Conservation (phyloP, 352 stramenopile genomes). For the Globisporangium rhizosaccharum region DNA sequence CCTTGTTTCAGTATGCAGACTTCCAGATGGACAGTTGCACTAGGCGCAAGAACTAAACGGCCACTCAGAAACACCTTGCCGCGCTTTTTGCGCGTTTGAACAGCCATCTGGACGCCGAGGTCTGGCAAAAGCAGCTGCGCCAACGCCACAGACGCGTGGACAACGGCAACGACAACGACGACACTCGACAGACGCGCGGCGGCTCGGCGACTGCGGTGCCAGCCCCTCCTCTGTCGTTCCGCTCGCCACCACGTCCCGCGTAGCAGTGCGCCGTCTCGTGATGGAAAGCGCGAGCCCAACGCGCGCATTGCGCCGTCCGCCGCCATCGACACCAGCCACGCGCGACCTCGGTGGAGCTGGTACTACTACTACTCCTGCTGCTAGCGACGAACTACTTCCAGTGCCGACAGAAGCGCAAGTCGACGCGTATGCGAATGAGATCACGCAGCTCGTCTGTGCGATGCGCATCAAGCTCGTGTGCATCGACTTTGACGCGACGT, state of each 20-base stretch:
- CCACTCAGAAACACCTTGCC: no score
- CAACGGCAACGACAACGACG: background rate
- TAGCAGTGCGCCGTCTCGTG: constrained; percentile 10
- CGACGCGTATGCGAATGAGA: constrained; percentile 22
- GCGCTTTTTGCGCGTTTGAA: constrained; percentile 1
- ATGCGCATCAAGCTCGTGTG: constrained; percentile 60
- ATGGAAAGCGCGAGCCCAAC: constrained; percentile 9
- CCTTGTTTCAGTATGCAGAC: no score
- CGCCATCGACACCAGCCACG: background rate
- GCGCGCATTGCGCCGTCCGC: background rate
- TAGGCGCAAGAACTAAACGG: no score
- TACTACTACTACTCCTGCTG: background rate
- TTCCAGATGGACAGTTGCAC: no score
- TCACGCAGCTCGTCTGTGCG: constrained; percentile 28
- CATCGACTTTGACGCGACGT: constrained; percentile 83
- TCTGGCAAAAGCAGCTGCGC: background rate
- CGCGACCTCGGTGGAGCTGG: background rate
- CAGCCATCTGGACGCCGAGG: background rate
- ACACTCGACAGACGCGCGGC: background rate
- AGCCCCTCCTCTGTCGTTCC: background rate
- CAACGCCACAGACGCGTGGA: background rate
- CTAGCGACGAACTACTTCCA: background rate
- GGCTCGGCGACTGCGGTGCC: constrained; percentile 5
- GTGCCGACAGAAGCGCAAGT: background rate
- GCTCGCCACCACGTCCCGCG: constrained; percentile 11